Evolutionary conservation across 345 rosid genomes (phyloP).

Genomic region (Bruguiera parviflora): DNA sequence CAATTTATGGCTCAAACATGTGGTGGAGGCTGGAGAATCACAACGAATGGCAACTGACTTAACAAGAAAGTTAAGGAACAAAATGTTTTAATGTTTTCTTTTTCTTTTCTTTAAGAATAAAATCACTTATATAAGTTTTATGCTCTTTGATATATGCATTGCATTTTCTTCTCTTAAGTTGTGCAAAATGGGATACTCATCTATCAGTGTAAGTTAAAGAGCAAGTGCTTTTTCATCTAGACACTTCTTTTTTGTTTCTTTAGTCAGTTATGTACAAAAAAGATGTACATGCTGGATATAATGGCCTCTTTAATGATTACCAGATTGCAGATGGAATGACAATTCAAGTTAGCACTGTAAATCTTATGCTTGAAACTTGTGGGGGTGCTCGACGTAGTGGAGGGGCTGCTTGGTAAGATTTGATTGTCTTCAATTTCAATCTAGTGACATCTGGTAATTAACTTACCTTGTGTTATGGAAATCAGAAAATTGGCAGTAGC

Average conservation of each 20-base stretch:
- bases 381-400: conserved; percentile 65
- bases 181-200: not conserved
- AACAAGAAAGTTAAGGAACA: not conserved
- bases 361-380: conserved; percentile 88
- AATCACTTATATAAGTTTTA: not conserved
- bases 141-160: not conserved
- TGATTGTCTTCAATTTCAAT: not conserved
- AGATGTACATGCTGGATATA: conserved; percentile 7
- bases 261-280: not conserved
- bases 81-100: not conserved
- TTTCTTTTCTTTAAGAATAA: not conserved
- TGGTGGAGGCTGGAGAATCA: not conserved
- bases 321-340: conserved; percentile 99
- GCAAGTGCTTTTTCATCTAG: not conserved
- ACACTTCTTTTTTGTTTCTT: not conserved
- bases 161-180: not conserved
- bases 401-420: conserved; percentile 84
- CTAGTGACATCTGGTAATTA: not conserved
- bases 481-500: not conserved
- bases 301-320: conserved; percentile 19
- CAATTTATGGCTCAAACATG: no score
- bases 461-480: not conserved
- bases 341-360: conserved; percentile 75
- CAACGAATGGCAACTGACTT: no score
- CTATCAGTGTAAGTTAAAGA: not conserved